Evolutionary conservation across 371 early-diverging fungal species (phyloP).

Genomic region (Lichtheimia hyalospora): DNA sequence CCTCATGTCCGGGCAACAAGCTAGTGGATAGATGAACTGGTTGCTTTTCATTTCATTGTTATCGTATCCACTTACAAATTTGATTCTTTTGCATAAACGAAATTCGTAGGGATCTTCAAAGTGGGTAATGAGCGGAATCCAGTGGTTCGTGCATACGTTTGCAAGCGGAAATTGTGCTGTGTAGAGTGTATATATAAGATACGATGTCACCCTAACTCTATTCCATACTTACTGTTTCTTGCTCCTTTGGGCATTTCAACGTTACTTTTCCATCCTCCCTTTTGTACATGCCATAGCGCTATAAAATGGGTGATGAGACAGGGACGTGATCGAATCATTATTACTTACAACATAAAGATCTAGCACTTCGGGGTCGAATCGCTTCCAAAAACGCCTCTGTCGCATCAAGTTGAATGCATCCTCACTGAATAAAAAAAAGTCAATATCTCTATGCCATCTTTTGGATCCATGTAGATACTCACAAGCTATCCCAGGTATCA

Average conservation of each 20-base stretch:
- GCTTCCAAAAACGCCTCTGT: constrained; percentile 23
- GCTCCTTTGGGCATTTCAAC: constrained; percentile 37
- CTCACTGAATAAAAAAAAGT: too few relatives aligned
- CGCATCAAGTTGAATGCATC: too few relatives aligned
- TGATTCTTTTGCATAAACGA: constrained; percentile 17
- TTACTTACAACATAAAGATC: constrained; percentile 35
- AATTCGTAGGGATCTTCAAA: constrained; percentile 15
- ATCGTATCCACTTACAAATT: constrained; percentile 13
- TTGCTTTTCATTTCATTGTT: neutral
- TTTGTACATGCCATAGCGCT: constrained; percentile 45
- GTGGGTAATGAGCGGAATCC: constrained; percentile 13
- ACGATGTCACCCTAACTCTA: neutral
- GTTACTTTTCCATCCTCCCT: constrained; percentile 39
- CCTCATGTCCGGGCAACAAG: constrained; percentile 2
- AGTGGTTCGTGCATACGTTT: constrained; percentile 10
- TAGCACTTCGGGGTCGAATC: constrained; percentile 40
- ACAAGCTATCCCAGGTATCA: constrained; percentile 18
- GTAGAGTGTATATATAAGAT: neutral
- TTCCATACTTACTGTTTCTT: constrained; percentile 37
- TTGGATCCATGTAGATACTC: neutral
- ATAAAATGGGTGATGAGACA: neutral
- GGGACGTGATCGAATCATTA: neutral
- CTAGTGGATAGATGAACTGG: neutral
- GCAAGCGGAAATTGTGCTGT: constrained; percentile 23
- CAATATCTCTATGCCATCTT: neutral